A percentile compares a stretch with the other conserved stretches of the same genome.
Conservation (phyloP, 257 asterid species). For the Nicotiana tabacum region DNA sequence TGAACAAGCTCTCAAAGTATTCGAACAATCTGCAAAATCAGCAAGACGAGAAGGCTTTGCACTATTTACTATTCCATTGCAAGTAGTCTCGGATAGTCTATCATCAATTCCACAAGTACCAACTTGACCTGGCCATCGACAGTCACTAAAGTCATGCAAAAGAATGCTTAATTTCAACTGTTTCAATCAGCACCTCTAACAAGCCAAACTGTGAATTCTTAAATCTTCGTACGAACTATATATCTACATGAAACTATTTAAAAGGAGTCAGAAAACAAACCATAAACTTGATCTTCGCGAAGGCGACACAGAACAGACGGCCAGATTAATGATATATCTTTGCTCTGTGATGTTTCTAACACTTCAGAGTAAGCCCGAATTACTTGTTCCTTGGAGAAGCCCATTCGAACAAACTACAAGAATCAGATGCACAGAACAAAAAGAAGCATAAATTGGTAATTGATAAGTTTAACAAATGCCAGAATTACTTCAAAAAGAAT, state of each 20-base stretch:
- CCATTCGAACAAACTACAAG: slow-evolving; percentile 58
- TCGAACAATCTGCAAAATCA: slow-evolving; percentile 32
- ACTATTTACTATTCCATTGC: slow-evolving; percentile 22
- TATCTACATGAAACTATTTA: background rate
- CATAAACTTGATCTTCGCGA: slow-evolving; percentile 61
- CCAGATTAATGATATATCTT: slow-evolving; percentile 55
- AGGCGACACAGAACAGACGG: slow-evolving; percentile 59
- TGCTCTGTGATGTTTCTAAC: slow-evolving; percentile 40
- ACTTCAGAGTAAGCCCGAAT: slow-evolving; percentile 44
- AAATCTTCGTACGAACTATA: background rate
- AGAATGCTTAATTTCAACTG: slow-evolving; percentile 6
- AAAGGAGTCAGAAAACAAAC: slow-evolving; percentile 24
- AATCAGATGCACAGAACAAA: background rate
- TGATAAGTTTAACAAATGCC: background rate
- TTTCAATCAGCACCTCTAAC: background rate
- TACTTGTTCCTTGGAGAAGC: slow-evolving; percentile 54
- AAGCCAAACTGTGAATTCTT: background rate
- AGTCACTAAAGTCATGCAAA: slow-evolving; percentile 8
- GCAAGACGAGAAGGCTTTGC: slow-evolving; percentile 23
- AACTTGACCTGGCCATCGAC: slow-evolving; percentile 36
- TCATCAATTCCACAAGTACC: slow-evolving; percentile 28
- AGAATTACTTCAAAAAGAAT: background rate
- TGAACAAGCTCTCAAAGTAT: slow-evolving; percentile 51
- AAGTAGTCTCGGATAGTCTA: slow-evolving; percentile 22
- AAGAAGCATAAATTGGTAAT: slow-evolving; percentile 14